Evolutionary conservation across 768 basidiomycete species (phyloP).

Genomic region (Boletellus sp.): DNA sequence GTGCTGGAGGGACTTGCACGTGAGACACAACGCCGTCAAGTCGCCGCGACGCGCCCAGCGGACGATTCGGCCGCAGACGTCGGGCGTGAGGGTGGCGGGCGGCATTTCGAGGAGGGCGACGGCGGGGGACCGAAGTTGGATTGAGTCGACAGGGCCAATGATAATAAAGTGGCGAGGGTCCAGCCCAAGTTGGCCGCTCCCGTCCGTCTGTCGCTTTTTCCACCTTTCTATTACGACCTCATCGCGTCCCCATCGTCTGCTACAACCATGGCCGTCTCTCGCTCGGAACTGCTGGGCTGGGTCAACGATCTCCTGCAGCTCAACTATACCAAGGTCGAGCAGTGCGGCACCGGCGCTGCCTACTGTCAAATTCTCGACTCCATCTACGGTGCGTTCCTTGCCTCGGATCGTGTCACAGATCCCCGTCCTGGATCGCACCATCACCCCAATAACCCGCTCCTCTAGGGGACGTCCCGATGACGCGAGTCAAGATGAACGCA

Average conservation of each 20-base stretch:
- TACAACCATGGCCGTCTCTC: slow-evolving; percentile 53
- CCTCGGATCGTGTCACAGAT: slow-evolving; percentile 17
- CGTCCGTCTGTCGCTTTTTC: neutral
- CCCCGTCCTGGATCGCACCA: slow-evolving; percentile 8
- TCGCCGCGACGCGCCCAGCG: slow-evolving; percentile 35
- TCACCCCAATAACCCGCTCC: slow-evolving; percentile 9
- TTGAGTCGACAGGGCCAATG: neutral
- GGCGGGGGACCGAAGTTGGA: neutral
- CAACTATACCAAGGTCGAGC: slow-evolving; percentile 90
- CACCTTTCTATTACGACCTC: slow-evolving; percentile 1
- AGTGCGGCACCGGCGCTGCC: slow-evolving; percentile 86
- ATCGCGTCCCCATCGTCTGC: slow-evolving; percentile 9
- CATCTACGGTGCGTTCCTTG: slow-evolving; percentile 67
- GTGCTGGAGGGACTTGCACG: slow-evolving; percentile 45
- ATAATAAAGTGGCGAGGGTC: slow-evolving; percentile 7
- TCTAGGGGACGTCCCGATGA: slow-evolving; percentile 86
- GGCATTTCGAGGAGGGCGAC: slow-evolving; percentile 13
- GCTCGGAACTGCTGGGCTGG: slow-evolving; percentile 89
- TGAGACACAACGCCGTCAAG: slow-evolving; percentile 41
- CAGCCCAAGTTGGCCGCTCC: neutral
- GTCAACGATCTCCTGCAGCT: slow-evolving; percentile 89
- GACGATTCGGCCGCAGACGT: slow-evolving; percentile 41
- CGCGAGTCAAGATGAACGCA: slow-evolving; percentile 91
- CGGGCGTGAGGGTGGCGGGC: slow-evolving; percentile 34
- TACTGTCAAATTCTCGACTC: slow-evolving; percentile 97